Evolutionary conservation across 352 stramenopile genomes (phyloP).

Genomic region (Globisporangium emineosum): DNA sequence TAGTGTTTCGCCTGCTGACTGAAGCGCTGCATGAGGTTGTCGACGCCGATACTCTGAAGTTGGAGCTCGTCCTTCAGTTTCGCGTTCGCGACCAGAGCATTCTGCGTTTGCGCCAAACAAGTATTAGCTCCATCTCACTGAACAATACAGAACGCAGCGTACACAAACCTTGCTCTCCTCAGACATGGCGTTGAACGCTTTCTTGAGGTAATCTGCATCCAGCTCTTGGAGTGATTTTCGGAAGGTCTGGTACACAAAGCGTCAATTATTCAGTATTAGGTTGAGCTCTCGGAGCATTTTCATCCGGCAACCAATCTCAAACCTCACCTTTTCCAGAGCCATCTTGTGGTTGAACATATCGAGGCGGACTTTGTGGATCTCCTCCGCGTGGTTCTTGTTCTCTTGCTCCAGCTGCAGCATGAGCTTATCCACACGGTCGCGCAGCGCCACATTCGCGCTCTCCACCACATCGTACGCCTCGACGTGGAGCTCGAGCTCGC

Average conservation of each 20-base stretch:
- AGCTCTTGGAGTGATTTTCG: conserved; percentile 72
- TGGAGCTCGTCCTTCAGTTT: conserved; percentile 81
- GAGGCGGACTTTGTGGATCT: conserved; percentile 75
- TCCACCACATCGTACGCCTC: conserved; percentile 71
- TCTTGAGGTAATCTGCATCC: conserved; percentile 77
- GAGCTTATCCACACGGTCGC: conserved; percentile 52
- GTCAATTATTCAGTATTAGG: neutral
- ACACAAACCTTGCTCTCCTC: conserved; percentile 67
- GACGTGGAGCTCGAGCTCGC: conserved; percentile 64
- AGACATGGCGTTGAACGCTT: conserved; percentile 79
- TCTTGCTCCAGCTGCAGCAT: conserved; percentile 68
- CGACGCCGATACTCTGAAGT: conserved; percentile 73
- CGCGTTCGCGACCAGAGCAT: conserved; percentile 72
- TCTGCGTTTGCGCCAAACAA: conserved; percentile 24
- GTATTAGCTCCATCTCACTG: neutral
- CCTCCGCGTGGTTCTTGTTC: conserved; percentile 56
- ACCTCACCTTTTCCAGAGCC: conserved; percentile 70
- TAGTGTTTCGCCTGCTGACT: conserved; percentile 64
- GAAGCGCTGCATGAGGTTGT: conserved; percentile 80
- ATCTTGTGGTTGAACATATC: conserved; percentile 88
- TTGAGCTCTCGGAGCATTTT: neutral
- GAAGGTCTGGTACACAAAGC: conserved; percentile 42
- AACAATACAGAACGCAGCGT: neutral
- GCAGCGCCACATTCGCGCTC: conserved; percentile 47
- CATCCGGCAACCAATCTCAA: neutral